Evolutionary conservation across 1,284 basidiomycete genomes (phyloP), one percentile per base, ranked within the genome.

Genomic region (Meripilus lineatus): DNA sequence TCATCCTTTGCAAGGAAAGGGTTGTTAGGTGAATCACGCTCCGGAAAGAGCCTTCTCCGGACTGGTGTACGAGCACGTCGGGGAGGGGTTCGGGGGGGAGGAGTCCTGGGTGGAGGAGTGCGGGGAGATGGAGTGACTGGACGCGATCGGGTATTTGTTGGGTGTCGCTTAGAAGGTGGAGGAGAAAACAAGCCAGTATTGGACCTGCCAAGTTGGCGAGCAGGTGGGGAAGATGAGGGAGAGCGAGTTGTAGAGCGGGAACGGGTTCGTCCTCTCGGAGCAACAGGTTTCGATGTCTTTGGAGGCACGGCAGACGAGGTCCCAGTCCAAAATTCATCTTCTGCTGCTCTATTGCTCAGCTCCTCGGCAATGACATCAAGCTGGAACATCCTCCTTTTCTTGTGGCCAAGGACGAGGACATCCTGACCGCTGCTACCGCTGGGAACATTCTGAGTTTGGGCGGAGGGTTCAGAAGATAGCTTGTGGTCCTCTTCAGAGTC

Each of bases 21-120:
- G 32, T 77, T 77, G 46, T 77, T 66, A 3, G 74, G 73, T 4
- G 75, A 74, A 55, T 78, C 75, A 14, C 75, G 72, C 46, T 62
- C 58, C 20, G 62, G 73, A 56, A 51, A 58, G 40, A 54, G 30
- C 37, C 48, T 56, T 42, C 15, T 32, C 7, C 37, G 14, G 17
- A 36, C 28, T 5, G 21, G 18, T 8, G 17, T 34, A 15, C 13
- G 3, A 21, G 25, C 38, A 40, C 50, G 45, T 17, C 25, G 23
- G 0, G 37, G 21, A 14, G 38, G 33, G 7, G 47, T 42, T 20
- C 42, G 28, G 8, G 42, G 41, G 3, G 39, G 44, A 1, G 52
- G 52, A 30, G 28, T 30, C 8, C 10, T 30, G 8, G 28, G 28
- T 30, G 28, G 28, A n/a, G 28, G 28, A 10, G 28, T 30, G 10